A percentile compares a stretch with the other conserved stretches of the same genome.
These are phyloP conservation scores for Ceratocystis huliohia DNA, from an alignment of 2,329 filamentous ascomycete genomes.

Conservation along the genomic window DNA sequence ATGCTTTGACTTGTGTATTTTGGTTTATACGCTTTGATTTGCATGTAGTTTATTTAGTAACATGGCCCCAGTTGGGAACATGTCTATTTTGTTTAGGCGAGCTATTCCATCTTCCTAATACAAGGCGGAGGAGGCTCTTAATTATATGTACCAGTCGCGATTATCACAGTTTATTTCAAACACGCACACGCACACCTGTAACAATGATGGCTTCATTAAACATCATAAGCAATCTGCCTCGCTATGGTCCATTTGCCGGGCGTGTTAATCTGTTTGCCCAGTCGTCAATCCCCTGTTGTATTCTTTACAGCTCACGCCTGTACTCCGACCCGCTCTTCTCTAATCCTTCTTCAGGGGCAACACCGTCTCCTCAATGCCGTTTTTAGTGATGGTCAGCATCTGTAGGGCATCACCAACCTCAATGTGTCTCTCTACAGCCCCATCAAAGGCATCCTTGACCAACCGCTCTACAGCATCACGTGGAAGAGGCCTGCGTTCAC, in stretches of 20 bases:
- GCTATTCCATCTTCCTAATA: not conserved
- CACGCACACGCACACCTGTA: not conserved
- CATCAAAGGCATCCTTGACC: conserved; percentile 95
- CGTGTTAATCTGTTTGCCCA: not conserved
- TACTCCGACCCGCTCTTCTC: conserved; percentile 16
- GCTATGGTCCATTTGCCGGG: conserved; percentile 1
- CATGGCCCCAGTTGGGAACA: not conserved
- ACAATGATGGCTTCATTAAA: conserved; percentile 18
- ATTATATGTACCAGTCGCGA: not conserved
- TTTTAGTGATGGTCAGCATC: conserved; percentile 81
- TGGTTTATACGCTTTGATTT: not conserved
- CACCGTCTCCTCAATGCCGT: conserved; percentile 78
- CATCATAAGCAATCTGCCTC: conserved; percentile 13
- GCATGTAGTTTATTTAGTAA: not conserved
- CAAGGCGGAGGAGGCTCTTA: not conserved
- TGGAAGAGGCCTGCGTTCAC: conserved; percentile 56
- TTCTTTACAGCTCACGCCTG: not conserved
- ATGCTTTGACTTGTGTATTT: not conserved
- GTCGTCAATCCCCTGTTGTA: not conserved
- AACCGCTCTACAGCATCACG: conserved; percentile 66
- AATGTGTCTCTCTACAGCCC: conserved; percentile 95
- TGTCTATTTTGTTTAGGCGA: not conserved
- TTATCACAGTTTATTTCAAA: not conserved
- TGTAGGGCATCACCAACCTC: conserved; percentile 95
- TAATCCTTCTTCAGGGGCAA: conserved; percentile 84